Evolutionary conservation across 805 yeast genomes (phyloP), one percentile per base, ranked within the genome.

Genomic region (Metschnikowia arizonensis): DNA sequence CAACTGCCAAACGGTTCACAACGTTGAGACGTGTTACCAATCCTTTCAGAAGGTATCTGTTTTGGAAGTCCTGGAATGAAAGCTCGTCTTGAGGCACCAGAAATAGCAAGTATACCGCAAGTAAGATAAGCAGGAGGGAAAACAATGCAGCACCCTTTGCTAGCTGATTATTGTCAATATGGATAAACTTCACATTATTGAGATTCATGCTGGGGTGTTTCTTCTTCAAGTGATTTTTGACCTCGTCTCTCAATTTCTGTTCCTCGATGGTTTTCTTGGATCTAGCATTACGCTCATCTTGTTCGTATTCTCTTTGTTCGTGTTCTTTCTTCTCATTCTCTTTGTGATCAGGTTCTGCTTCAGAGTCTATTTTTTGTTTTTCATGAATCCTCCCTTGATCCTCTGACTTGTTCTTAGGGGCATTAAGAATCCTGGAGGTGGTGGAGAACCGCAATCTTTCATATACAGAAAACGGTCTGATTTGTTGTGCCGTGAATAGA

Each of bases 41-140:
- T 4, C 96, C 95, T 53, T 79, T 79, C 50, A 84, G 88, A 25
- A 90, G 69, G 53, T 85, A 83, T 47, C 82, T 79, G n/a, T 83
- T 74, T 62, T 85, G 84, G 73, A 90, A 89, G 59, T 88, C 95
- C 67, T 88, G 96, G 73, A 82, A 84, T 1, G 90, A 65, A 43
- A 69, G 60, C 45, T 66, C 69, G 44, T 66, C 60, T 33, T 46
- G 50, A 8, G 18, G 32, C 30, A 57, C 58, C 33, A 34, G 49
- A 21, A 50, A 36, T 18, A 49, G 46, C 31, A 53, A 26, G 47
- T 46, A 40, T 23, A 45, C 19, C 39, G 50, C 43, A 37, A 47
- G 25, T 39, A 49, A 46, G 0, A 61, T 45, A 21, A 59, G 54
- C 32, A 62, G 51, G 4, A 64, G 40, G 4, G 61, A 51, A 34